Evolutionary conservation across 305 asterid genomes (phyloP).

Genomic region (Andrographis paniculata): DNA sequence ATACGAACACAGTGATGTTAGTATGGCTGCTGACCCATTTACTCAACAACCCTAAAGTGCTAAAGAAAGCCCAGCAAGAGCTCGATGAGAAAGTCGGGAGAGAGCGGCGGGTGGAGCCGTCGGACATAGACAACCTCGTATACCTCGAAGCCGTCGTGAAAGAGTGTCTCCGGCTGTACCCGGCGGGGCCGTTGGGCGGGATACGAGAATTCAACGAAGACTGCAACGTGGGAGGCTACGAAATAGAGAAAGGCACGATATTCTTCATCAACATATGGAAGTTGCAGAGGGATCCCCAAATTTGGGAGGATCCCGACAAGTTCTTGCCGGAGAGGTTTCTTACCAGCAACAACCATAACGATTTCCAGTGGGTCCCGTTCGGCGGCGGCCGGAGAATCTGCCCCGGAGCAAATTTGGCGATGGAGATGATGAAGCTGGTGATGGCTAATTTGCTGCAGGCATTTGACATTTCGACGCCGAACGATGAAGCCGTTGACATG

Average conservation of each 20-base stretch:
- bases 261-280: slow-evolving; percentile 20
- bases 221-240: slow-evolving; percentile 16
- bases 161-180: slow-evolving; percentile 17
- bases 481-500: too few species aligned
- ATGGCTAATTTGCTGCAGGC: too few species aligned
- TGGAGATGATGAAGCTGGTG: too few species aligned
- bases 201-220: slow-evolving; percentile 11
- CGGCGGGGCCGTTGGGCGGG: slow-evolving; percentile 16
- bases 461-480: too few species aligned
- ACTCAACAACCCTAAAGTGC: slow-evolving; percentile 7
- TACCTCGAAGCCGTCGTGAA: slow-evolving; percentile 21
- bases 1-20: slow-evolving; percentile 10
- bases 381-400: too few species aligned
- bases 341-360: too few species aligned
- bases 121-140: slow-evolving; percentile 16
- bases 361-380: too few species aligned
- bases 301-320: too few species aligned
- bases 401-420: too few species aligned
- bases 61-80: slow-evolving; percentile 17
- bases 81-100: slow-evolving; percentile 13
- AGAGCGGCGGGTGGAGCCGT: slow-evolving; percentile 3
- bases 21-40: slow-evolving; percentile 18
- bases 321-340: too few species aligned
- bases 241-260: slow-evolving; percentile 21
- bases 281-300: slow-evolving; percentile 25